Conservation (phyloP, 2,329 filamentous ascomycete species). For the Amphichorda felina region DNA sequence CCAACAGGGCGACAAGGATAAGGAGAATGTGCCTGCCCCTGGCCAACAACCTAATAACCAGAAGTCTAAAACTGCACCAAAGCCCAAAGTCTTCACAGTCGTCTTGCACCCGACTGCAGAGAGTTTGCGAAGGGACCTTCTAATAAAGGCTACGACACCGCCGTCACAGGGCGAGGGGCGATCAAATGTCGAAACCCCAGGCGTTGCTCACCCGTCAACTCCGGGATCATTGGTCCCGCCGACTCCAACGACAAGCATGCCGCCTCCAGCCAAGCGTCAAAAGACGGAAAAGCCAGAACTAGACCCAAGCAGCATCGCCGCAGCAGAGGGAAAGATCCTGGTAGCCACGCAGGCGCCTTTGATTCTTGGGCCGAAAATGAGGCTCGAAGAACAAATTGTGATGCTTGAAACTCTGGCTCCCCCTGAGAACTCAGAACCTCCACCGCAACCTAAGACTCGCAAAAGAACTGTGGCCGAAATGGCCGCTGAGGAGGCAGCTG, state of each 20-base stretch:
- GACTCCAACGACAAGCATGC: conserved; percentile 49
- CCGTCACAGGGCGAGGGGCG: not conserved
- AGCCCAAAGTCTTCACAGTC: conserved; percentile 60
- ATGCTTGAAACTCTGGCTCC: conserved; percentile 63
- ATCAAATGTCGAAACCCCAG: conserved; percentile 19
- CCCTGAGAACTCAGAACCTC: conserved; percentile 62
- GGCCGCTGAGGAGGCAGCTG: conserved; percentile 85
- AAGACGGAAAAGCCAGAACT: conserved; percentile 66
- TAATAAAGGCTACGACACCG: conserved; percentile 64
- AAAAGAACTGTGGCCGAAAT: conserved; percentile 93
- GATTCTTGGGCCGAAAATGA: conserved; percentile 62
- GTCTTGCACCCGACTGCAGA: conserved; percentile 78
- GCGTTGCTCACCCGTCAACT: conserved; percentile 54
- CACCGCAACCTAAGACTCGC: conserved; percentile 75
- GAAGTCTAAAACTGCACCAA: conserved; percentile 21
- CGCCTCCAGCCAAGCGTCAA: conserved; percentile 50
- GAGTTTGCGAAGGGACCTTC: conserved; percentile 63
- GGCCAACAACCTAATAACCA: conserved; percentile 32
- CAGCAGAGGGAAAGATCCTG: conserved; percentile 66
- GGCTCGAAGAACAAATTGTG: conserved; percentile 53
- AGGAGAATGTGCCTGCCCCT: conserved; percentile 45
- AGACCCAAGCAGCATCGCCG: conserved; percentile 59
- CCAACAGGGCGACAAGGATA: conserved; percentile 30
- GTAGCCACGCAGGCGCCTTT: conserved; percentile 64
- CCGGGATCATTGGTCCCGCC: conserved; percentile 47